A percentile compares a stretch with the other conserved stretches of the same genome.
Conservation (phyloP, 1,139 yeast genomes). For the Candida tetrigidarum region DNA sequence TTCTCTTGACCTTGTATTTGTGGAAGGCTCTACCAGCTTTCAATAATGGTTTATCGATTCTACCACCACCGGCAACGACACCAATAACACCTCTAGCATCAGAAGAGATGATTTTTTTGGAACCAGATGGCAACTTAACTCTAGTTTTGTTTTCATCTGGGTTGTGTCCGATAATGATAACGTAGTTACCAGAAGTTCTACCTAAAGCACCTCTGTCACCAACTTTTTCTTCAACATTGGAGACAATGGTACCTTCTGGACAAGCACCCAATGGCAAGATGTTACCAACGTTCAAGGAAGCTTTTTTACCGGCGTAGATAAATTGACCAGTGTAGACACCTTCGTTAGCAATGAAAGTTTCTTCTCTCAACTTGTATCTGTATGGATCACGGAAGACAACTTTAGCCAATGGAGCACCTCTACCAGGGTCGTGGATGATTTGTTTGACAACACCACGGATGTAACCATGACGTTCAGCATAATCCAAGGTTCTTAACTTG, state of each 20-base stretch:
- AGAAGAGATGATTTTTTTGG: slow-evolving; percentile 94
- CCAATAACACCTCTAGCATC: slow-evolving; percentile 99
- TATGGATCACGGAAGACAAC: slow-evolving; percentile 99
- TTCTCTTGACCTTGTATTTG: slow-evolving; percentile 98
- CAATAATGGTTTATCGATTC: slow-evolving; percentile 98
- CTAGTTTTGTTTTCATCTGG: slow-evolving; percentile 99
- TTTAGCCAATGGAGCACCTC: slow-evolving; percentile 99
- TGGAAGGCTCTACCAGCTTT: slow-evolving; percentile 99
- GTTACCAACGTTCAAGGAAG: slow-evolving; percentile 97
- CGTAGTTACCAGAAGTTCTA: slow-evolving; percentile 99
- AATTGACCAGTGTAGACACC: slow-evolving; percentile 99
- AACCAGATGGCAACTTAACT: slow-evolving; percentile 98
- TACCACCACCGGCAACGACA: slow-evolving; percentile 99
- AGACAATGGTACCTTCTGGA: slow-evolving; percentile 99
- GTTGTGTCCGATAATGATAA: slow-evolving; percentile 99
- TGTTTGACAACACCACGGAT: slow-evolving; percentile 99
- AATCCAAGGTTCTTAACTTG: slow-evolving; percentile 98
- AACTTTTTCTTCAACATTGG: slow-evolving; percentile 98
- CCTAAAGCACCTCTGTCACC: slow-evolving; percentile 99
- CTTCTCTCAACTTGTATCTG: slow-evolving; percentile 97
- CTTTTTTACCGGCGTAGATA: slow-evolving; percentile 98
- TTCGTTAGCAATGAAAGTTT: slow-evolving; percentile 99
- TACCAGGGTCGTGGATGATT: slow-evolving; percentile 99
- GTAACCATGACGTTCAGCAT: slow-evolving; percentile 99
- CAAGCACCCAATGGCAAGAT: slow-evolving; percentile 95